Conservation (phyloP, 2,329 filamentous ascomycete species). For the Nannizzia gypsea region DNA sequence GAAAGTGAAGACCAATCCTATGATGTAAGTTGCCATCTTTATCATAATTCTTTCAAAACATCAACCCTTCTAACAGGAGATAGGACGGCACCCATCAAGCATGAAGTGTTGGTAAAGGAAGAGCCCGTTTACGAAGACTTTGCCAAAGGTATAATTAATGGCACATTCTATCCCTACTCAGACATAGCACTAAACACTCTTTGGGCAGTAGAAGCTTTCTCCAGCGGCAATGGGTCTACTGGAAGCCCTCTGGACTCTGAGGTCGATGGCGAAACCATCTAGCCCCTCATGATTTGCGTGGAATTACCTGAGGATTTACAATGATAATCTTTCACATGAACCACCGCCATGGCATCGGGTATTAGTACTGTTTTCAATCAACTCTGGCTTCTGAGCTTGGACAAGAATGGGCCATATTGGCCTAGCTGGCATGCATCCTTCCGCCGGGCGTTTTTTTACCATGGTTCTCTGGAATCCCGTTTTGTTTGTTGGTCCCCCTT, state of each 20-base stretch:
- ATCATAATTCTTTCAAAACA: background rate
- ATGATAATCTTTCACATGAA: background rate
- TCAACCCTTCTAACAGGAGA: background rate
- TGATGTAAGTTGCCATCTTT: background rate
- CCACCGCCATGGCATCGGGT: background rate
- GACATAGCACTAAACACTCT: background rate
- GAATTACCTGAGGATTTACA: background rate
- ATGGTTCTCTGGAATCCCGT: background rate
- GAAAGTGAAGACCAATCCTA: background rate
- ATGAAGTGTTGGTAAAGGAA: background rate
- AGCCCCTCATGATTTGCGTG: background rate
- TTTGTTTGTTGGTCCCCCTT: background rate
- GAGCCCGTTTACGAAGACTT: conserved; percentile 7
- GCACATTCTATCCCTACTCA: conserved; percentile 10
- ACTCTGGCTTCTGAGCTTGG: background rate
- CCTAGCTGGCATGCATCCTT: background rate
- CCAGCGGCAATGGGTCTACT: background rate
- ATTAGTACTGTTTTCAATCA: background rate
- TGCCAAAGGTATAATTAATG: conserved; percentile 11
- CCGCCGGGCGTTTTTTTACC: background rate
- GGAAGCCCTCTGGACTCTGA: background rate
- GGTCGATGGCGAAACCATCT: background rate
- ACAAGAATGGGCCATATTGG: background rate
- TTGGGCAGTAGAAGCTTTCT: background rate
- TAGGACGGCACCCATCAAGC: background rate